Evolutionary conservation across 2,329 filamentous ascomycete species (phyloP).

Genomic region (Fusarium sp.): DNA sequence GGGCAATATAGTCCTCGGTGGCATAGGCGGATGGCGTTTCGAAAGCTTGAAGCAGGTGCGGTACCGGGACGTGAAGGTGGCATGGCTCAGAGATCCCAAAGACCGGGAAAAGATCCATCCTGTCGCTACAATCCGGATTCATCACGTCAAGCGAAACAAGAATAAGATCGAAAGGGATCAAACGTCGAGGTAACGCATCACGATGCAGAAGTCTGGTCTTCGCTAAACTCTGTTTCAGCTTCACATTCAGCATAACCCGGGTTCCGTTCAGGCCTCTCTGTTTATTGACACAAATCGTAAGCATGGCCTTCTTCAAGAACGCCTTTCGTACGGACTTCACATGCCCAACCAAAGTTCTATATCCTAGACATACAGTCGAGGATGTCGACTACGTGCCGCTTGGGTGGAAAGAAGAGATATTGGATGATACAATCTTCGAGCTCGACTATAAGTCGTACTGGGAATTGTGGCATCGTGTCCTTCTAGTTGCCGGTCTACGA

Average conservation of each 20-base stretch:
- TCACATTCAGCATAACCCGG: constrained; percentile 3
- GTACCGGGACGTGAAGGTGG: not conserved
- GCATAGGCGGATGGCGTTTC: constrained; percentile 1
- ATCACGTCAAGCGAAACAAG: not conserved
- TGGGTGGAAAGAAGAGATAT: not conserved
- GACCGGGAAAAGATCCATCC: not conserved
- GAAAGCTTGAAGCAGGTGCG: not conserved
- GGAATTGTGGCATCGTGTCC: constrained; percentile 2
- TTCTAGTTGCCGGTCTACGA: not conserved
- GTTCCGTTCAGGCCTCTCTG: constrained; percentile 2
- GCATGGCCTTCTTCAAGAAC: not conserved
- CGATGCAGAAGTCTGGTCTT: not conserved
- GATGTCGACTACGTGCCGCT: not conserved
- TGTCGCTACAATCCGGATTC: not conserved
- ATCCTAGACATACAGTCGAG: not conserved
- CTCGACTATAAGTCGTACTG: not conserved
- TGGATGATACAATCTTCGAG: not conserved
- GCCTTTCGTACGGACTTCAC: not conserved
- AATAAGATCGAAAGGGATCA: constrained; percentile 1
- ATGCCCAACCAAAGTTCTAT: not conserved
- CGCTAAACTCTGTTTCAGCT: constrained; percentile 1
- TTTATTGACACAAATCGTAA: constrained; percentile 1
- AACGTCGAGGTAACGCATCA: not conserved
- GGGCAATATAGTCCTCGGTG: not conserved
- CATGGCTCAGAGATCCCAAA: not conserved